Conservation (phyloP, 306 rosid species). For the Cucurbita maxima region DNA sequence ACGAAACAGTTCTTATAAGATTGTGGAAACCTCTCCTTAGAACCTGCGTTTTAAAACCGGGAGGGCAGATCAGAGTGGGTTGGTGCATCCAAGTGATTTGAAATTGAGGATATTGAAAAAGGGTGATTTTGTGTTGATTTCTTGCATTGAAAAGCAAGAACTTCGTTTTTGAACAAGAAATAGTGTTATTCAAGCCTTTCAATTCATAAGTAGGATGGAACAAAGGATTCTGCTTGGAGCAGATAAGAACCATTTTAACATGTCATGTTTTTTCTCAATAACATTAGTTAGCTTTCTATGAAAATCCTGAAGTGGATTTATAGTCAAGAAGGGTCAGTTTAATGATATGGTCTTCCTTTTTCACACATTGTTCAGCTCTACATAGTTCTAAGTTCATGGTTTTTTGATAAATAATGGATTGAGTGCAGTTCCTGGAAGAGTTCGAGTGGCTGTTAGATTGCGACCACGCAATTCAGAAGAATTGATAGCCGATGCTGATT, state of each 20-base stretch:
- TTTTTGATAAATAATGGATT: not conserved
- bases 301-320: not conserved
- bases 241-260: not conserved
- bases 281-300: not conserved
- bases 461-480: conserved; percentile 79
- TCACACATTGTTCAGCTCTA: not conserved
- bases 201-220: not conserved
- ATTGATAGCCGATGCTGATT: conserved; percentile 67
- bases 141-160: not conserved
- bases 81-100: not conserved
- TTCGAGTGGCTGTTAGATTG: conserved; percentile 88
- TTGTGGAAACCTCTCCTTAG: no score
- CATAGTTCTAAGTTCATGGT: no score
- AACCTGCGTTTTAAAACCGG: no score
- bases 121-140: not conserved
- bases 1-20: no score
- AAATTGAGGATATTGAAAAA: not conserved
- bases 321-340: not conserved
- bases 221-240: not conserved
- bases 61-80: no score
- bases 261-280: not conserved
- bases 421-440: conserved; percentile 87
- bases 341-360: not conserved
- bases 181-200: not conserved
- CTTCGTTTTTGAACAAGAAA: not conserved